phyloP scores from a whole-genome alignment of 176 grass and related monocot species.

The Bonia amplexicaulis region DNA sequence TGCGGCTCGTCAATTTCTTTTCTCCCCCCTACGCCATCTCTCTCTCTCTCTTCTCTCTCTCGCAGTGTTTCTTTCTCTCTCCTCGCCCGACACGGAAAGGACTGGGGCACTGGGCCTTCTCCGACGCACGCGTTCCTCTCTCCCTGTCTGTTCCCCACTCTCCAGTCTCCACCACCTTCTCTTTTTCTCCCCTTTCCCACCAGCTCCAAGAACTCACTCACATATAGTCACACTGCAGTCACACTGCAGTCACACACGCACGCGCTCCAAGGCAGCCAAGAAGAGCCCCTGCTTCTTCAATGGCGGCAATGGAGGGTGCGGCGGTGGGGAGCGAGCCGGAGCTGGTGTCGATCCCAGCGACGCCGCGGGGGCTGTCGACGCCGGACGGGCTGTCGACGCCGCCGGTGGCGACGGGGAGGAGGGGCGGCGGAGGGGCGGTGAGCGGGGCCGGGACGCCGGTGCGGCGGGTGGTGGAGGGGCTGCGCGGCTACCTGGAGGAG shows the following conservation, averaged over 20 bases:
- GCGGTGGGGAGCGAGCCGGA: constrained; percentile 56
- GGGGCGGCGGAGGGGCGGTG: constrained; percentile 19
- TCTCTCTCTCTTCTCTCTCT: neutral
- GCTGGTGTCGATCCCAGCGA: constrained; percentile 86
- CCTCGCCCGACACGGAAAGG: constrained; percentile 13
- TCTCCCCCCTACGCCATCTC: neutral
- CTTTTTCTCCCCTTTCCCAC: neutral
- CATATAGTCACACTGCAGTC: neutral
- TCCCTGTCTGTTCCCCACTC: neutral
- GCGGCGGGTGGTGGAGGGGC: constrained; percentile 69
- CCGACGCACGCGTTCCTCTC: constrained; percentile 9
- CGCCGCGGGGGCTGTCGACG: constrained; percentile 60
- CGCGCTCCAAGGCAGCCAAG: neutral
- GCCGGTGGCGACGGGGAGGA: neutral
- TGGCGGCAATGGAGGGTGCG: constrained; percentile 9
- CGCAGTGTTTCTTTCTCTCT: neutral
- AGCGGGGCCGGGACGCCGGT: constrained; percentile 58
- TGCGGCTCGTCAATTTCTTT: neutral
- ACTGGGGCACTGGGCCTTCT: constrained; percentile 10
- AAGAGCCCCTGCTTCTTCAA: neutral
- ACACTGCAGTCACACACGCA: neutral
- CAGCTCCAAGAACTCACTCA: neutral
- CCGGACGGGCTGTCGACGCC: constrained; percentile 49
- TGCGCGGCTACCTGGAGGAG: constrained; percentile 93
- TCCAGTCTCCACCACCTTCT: constrained; percentile 1